Conservation (phyloP, 2,329 filamentous ascomycete genomes). For the Pseudogymnoascus sp. region DNA sequence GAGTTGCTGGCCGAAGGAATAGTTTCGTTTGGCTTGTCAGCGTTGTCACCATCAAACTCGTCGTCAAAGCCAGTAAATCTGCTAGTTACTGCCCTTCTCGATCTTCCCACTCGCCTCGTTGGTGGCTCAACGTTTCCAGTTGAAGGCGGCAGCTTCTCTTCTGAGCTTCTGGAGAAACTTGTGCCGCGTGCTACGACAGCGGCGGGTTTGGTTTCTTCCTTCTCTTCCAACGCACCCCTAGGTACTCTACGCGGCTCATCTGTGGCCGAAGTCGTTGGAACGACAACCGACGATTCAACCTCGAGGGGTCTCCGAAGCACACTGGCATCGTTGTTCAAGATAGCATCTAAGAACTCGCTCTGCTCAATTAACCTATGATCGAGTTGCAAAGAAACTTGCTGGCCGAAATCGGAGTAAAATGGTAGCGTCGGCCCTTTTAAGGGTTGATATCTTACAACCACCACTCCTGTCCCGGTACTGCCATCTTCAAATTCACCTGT, state of each 20-base stretch:
- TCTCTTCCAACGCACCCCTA: neutral
- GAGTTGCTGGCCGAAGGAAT: slow-evolving; percentile 17
- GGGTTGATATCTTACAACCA: slow-evolving; percentile 67
- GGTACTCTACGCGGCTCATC: slow-evolving; percentile 15
- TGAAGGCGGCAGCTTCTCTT: slow-evolving; percentile 9
- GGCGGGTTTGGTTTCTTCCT: neutral
- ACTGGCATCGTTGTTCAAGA: slow-evolving; percentile 70
- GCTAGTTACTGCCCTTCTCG: slow-evolving; percentile 37
- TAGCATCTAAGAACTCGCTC: slow-evolving; percentile 84
- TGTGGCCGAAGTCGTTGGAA: slow-evolving; percentile 23
- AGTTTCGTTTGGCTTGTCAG: slow-evolving; percentile 17
- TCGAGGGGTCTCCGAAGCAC: slow-evolving; percentile 62
- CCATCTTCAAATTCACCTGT: slow-evolving; percentile 55
- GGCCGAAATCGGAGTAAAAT: slow-evolving; percentile 65
- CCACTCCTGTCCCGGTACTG: slow-evolving; percentile 60
- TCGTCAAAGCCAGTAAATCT: slow-evolving; percentile 71
- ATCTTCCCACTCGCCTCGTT: slow-evolving; percentile 23
- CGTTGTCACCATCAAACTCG: slow-evolving; percentile 35
- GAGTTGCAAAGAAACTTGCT: slow-evolving; percentile 59
- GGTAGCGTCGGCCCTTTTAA: slow-evolving; percentile 42
- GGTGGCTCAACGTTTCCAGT: neutral
- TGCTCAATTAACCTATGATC: slow-evolving; percentile 81
- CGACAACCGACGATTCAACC: slow-evolving; percentile 32
- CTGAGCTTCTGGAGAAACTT: slow-evolving; percentile 12
- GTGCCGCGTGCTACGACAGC: neutral